Base-by-base conservation (phyloP, 1,284 basidiomycete species). In the Cryptococcus sp. region DNA sequence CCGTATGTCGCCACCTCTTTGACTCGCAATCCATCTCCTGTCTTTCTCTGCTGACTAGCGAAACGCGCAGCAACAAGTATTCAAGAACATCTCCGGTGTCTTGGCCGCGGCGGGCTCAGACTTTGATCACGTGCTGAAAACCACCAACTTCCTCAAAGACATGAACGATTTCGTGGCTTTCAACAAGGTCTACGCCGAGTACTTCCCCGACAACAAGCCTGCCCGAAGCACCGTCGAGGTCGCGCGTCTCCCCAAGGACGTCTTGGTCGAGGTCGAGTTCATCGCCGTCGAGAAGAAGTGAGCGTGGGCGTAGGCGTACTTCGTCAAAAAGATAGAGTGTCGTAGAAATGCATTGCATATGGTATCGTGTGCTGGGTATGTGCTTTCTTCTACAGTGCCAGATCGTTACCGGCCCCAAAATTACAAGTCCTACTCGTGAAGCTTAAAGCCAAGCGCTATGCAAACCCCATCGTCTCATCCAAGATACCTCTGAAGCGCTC, bases 181-280 rank as follows among this genome's bases (percentile, higher is more conserved):
- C 76, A 99, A 98, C 77, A 73, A 70, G 60, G 63, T 77, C 44
- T 93, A 93, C 76, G 84, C 84, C 47, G 81, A 84, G 55, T 88
- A 89, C 79, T 95, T 94, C 75, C 91, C 89, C n/a, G 82, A 86
- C 53, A 89, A 93, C 82, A 93, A 91, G 80, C 95, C 95, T 50
- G 92, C 95, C 1, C 84, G 95, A 61, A 93, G 91, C 20, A 88
- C 90, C 53, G 90, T 95, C 52, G 89, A 92, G 82, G 91, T 88
- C 23, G 84, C 89, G 16, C 82, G 87, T 42, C 82, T 91, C 41
- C 89, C 89, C 38, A 85, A 86, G 75, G 87, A 88, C 68, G 90
- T 88, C 15, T 82, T 94, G 40, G 88, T 97, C 54, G 95, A 99
- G 83, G 86, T 98, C 64, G 94, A 98, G 81, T 75, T 76, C 54